phyloP scores from a whole-genome alignment of 176 grass and related monocot genomes.

The Carex scoparia region DNA sequence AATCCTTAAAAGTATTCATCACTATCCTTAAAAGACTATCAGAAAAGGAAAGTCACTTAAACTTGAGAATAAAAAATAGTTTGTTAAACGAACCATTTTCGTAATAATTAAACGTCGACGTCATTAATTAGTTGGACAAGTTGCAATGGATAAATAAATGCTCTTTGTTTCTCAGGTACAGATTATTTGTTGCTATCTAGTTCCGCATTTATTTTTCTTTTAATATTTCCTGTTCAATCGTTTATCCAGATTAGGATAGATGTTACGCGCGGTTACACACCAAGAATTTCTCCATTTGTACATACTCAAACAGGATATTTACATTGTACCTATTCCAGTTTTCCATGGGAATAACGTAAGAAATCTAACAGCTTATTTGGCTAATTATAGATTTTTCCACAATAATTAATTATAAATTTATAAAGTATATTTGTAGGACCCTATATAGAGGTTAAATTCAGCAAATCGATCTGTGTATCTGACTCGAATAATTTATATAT shows the following conservation, averaged over 20 bases:
- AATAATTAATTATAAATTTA: not conserved
- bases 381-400: not conserved
- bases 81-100: conserved; percentile 3
- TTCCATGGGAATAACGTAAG: not conserved
- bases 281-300: conserved; percentile 8
- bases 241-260: not conserved
- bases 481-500: no score
- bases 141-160: not conserved
- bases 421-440: not conserved
- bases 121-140: not conserved
- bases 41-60: not conserved
- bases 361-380: not conserved
- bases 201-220: not conserved
- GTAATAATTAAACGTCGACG: conserved; percentile 5
- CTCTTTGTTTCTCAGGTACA: not conserved
- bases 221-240: conserved; percentile 6
- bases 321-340: not conserved
- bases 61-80: not conserved
- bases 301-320: not conserved
- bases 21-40: not conserved
- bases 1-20: not conserved
- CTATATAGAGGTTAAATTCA: not conserved
- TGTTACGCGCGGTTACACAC: not conserved
- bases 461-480: no score
- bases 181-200: conserved; percentile 8